A percentile compares a stretch with the other conserved stretches of the same genome.
Conservation (phyloP, 2,329 filamentous ascomycete species). For the Fusarium sp. region DNA sequence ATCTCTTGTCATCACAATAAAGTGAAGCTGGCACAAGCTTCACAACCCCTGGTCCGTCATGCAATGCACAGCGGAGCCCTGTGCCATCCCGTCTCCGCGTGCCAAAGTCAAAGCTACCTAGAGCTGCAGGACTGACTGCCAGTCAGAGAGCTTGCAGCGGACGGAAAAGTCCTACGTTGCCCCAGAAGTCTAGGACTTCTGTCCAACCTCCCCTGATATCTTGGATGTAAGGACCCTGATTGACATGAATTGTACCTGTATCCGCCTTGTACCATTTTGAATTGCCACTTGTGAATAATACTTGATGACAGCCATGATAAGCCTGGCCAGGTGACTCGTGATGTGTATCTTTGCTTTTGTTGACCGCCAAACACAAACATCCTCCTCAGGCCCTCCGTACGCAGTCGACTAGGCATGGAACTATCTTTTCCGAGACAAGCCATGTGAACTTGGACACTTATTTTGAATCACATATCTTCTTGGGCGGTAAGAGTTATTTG, state of each 20-base stretch:
- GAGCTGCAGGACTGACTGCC: slow-evolving; percentile 8
- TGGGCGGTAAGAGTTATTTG: too few species aligned
- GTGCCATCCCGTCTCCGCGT: slow-evolving; percentile 35
- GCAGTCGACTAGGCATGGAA: too few species aligned
- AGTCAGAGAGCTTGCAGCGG: slow-evolving; percentile 21
- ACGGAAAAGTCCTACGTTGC: slow-evolving; percentile 37
- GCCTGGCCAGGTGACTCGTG: not conserved
- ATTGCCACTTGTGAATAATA: slow-evolving; percentile 8
- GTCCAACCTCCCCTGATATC: slow-evolving; percentile 15
- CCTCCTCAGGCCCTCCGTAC: too few species aligned
- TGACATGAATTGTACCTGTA: slow-evolving; percentile 5
- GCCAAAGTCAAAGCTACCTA: slow-evolving; percentile 16
- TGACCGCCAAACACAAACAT: slow-evolving; percentile 4
- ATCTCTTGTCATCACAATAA: slow-evolving; percentile 6
- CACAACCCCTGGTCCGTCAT: slow-evolving; percentile 34
- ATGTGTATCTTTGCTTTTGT: not conserved
- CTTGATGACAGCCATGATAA: not conserved
- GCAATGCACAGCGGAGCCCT: slow-evolving; percentile 39
- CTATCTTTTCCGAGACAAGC: too few species aligned
- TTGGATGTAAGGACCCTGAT: slow-evolving; percentile 17
- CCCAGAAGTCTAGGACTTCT: slow-evolving; percentile 33
- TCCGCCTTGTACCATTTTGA: slow-evolving; percentile 1
- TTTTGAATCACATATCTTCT: too few species aligned
- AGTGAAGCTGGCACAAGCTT: slow-evolving; percentile 43
- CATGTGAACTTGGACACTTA: too few species aligned